Evolutionary conservation across 208 protist species (phyloP).

Genomic region (Jaenimonas drosophilae): DNA sequence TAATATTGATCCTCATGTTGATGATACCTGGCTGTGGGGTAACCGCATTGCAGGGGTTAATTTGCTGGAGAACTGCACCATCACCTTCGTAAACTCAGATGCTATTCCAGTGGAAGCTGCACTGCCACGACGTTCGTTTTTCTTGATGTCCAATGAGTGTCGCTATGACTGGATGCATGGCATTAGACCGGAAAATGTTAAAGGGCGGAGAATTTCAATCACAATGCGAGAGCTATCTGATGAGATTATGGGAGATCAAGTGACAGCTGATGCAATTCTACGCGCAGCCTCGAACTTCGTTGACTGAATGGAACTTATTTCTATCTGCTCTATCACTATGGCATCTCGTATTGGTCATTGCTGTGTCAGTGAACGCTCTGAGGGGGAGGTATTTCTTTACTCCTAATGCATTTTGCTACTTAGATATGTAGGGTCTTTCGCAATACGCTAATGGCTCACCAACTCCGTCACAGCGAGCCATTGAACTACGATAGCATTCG

Average conservation of each 20-base stretch:
- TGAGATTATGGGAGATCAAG: constrained; percentile 23
- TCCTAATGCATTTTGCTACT: too few relatives aligned
- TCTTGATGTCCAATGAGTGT: constrained; percentile 57
- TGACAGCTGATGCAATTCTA: constrained; percentile 18
- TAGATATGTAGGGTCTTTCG: too few relatives aligned
- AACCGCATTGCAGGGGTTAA: constrained; percentile 71
- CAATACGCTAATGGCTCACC: too few relatives aligned
- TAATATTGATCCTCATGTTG: constrained; percentile 83
- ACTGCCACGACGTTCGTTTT: constrained; percentile 59
- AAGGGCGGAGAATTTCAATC: constrained; percentile 59
- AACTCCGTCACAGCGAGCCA: too few relatives aligned
- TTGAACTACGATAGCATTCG: too few relatives aligned
- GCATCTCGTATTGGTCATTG: too few relatives aligned
- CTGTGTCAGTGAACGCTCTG: too few relatives aligned
- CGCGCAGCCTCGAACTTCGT: too few relatives aligned
- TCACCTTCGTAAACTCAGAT: constrained; percentile 72
- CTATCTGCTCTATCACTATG: too few relatives aligned
- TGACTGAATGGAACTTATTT: too few relatives aligned
- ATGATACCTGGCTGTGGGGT: constrained; percentile 90
- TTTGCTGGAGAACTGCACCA: constrained; percentile 43
- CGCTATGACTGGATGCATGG: constrained; percentile 84
- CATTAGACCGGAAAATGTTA: constrained; percentile 55
- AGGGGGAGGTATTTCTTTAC: too few relatives aligned
- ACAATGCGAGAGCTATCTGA: constrained; percentile 71
- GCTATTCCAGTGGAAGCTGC: constrained; percentile 45